Percentiles rank a stretch among this genome's conserved stretches.
Evolutionary conservation across 148 eudicot species (phyloP).

Genomic region (Talinum fruticosum): DNA sequence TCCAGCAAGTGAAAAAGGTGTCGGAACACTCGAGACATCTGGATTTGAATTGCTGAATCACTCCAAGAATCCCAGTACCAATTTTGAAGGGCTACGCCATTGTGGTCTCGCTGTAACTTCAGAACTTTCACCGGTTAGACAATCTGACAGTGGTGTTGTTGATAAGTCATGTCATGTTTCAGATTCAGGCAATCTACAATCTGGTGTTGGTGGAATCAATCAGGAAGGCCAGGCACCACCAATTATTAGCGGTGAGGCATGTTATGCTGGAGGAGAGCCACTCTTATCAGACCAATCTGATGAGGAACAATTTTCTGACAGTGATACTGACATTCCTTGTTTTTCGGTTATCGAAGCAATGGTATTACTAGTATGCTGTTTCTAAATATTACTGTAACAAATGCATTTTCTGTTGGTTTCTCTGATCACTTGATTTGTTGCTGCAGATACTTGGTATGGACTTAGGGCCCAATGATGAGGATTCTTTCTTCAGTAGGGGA

Average conservation of each 20-base stretch:
- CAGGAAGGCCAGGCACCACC: slow-evolving; percentile 21
- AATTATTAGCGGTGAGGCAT: slow-evolving; percentile 15
- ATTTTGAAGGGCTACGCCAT: slow-evolving; percentile 36
- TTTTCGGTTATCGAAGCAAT: no score
- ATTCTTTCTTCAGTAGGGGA: slow-evolving; percentile 35
- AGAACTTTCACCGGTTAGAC: slow-evolving; percentile 13
- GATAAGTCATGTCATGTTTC: slow-evolving; percentile 25
- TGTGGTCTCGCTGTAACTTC: slow-evolving; percentile 28
- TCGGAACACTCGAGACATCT: slow-evolving; percentile 36
- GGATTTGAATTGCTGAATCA: slow-evolving; percentile 25
- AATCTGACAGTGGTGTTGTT: slow-evolving; percentile 9
- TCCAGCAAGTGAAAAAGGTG: slow-evolving; percentile 28
- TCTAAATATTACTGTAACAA: not conserved
- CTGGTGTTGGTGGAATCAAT: slow-evolving; percentile 23
- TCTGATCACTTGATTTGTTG: slow-evolving; percentile 20
- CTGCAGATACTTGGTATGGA: slow-evolving; percentile 87
- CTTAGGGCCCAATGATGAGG: slow-evolving; percentile 57
- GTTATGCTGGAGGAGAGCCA: no score
- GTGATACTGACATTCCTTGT: no score
- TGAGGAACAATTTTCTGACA: no score
- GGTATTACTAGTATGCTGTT: slow-evolving; percentile 23
- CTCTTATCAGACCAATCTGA: no score
- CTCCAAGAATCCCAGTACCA: slow-evolving; percentile 32
- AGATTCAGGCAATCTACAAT: slow-evolving; percentile 20
- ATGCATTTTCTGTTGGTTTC: not conserved